Percentiles rank a stretch among this genome's conserved stretches.
phyloP scores from a whole-genome alignment of 108 stramenopile species.

The Skeletonema tropicum region DNA sequence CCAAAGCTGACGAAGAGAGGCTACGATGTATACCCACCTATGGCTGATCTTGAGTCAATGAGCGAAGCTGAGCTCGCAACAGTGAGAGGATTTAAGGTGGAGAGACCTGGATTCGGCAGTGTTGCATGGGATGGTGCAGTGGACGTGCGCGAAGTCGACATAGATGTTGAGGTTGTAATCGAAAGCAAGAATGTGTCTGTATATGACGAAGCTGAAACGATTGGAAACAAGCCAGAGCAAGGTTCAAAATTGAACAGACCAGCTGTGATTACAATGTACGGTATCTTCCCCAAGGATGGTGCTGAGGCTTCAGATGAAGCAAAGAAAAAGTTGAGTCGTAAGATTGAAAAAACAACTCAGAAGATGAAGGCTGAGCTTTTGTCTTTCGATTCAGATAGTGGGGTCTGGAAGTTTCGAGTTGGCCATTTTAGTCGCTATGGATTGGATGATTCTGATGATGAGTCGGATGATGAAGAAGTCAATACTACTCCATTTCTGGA shows the following conservation, averaged over 20 bases:
- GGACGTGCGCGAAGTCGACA: conserved; percentile 86
- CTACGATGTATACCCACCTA: conserved; percentile 80
- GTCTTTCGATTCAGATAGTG: conserved; percentile 69
- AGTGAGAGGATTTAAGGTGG: conserved; percentile 77
- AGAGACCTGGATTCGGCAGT: conserved; percentile 73
- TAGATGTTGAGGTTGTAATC: conserved; percentile 83
- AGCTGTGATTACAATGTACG: conserved; percentile 82
- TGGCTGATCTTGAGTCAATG: conserved; percentile 61
- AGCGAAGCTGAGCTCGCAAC: conserved; percentile 91
- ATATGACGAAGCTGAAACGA: conserved; percentile 80
- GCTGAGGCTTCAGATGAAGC: conserved; percentile 59
- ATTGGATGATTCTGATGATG: conserved; percentile 76
- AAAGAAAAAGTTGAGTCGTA: conserved; percentile 60
- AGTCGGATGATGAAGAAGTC: conserved; percentile 20
- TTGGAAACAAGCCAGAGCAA: conserved; percentile 73
- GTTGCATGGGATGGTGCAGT: conserved; percentile 94
- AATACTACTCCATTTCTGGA: conserved; percentile 37
- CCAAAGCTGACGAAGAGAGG: conserved; percentile 84
- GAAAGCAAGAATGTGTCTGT: conserved; percentile 85
- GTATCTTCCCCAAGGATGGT: conserved; percentile 71
- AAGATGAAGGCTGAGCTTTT: conserved; percentile 86
- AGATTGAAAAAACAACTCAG: conserved; percentile 67
- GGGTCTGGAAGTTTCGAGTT: conserved; percentile 91
- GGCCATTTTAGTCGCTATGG: conserved; percentile 94
- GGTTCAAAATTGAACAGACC: conserved; percentile 91